Percentiles rank a stretch among this genome's conserved stretches.
phyloP scores from a whole-genome alignment of 495 filamentous ascomycete genomes.

The Hypoxylon lienhwacheense region DNA sequence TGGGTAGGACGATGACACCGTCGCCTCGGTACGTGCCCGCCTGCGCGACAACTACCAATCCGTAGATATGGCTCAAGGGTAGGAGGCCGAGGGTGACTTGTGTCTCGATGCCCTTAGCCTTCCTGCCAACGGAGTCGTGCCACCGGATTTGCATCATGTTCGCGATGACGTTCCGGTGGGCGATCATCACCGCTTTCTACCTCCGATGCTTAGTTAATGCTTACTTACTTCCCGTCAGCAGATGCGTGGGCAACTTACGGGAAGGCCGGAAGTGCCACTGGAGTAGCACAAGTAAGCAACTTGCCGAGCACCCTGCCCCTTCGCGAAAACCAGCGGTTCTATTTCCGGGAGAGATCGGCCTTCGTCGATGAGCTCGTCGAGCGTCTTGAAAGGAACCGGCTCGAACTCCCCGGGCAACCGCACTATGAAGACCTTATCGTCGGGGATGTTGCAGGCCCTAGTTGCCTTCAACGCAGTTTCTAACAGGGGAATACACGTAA shows the following conservation, averaged over 20 bases:
- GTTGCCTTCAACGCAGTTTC: constrained; percentile 70
- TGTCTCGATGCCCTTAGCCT: constrained; percentile 47
- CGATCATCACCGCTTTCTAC: constrained; percentile 94
- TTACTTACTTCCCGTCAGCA: not conserved
- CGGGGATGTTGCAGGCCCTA: constrained; percentile 65
- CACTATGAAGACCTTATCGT: constrained; percentile 73
- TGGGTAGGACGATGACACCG: constrained; percentile 76
- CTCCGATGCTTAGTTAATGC: constrained; percentile 2
- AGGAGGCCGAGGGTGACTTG: constrained; percentile 73
- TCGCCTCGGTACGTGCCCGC: constrained; percentile 73
- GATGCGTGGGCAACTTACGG: constrained; percentile 52
- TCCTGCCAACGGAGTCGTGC: constrained; percentile 54
- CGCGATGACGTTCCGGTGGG: constrained; percentile 84
- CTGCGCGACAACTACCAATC: constrained; percentile 75
- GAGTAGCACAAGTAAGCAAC: constrained; percentile 88
- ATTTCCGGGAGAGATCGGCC: constrained; percentile 65
- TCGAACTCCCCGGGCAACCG: constrained; percentile 62
- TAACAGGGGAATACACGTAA: constrained; percentile 78
- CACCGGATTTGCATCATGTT: constrained; percentile 69
- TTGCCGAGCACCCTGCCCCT: constrained; percentile 74
- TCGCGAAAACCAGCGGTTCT: constrained; percentile 67
- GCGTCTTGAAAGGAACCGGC: constrained; percentile 64
- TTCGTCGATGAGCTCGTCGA: constrained; percentile 66
- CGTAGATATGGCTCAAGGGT: constrained; percentile 87
- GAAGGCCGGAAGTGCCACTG: constrained; percentile 83